phyloP scores from a whole-genome alignment of 2,329 filamentous ascomycete genomes.

The Monilinia fructigena region DNA sequence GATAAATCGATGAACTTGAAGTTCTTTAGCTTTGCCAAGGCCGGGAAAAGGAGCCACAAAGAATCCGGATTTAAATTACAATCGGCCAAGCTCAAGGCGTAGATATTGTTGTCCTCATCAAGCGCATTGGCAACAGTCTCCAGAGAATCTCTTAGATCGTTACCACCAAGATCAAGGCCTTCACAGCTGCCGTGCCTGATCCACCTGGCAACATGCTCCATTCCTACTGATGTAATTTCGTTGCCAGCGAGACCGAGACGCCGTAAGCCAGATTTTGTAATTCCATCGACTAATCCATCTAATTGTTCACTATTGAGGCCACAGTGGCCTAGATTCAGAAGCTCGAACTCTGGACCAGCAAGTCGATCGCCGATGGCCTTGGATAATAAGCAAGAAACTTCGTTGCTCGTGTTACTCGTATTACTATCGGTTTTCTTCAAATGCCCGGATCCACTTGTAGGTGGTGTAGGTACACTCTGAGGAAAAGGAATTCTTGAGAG shows the following conservation, averaged over 20 bases:
- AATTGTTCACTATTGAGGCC: conserved; percentile 70
- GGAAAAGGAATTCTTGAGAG: conserved; percentile 83
- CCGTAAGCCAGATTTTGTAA: conserved; percentile 73
- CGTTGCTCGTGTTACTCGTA: conserved; percentile 31
- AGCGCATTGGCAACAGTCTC: conserved; percentile 54
- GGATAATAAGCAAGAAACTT: conserved; percentile 64
- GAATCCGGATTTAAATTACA: conserved; percentile 75
- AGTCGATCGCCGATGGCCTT: conserved; percentile 75
- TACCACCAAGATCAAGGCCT: conserved; percentile 85
- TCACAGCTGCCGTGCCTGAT: conserved; percentile 75
- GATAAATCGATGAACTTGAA: conserved; percentile 91
- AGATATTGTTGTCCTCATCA: conserved; percentile 59
- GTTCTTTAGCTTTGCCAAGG: conserved; percentile 64
- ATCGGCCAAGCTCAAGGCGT: conserved; percentile 81
- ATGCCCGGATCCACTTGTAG: conserved; percentile 29
- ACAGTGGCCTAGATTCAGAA: conserved; percentile 81
- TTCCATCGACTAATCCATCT: conserved; percentile 73
- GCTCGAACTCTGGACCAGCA: conserved; percentile 72
- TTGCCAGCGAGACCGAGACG: conserved; percentile 84
- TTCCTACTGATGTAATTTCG: conserved; percentile 67
- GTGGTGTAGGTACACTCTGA: conserved; percentile 34
- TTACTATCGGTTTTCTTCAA: conserved; percentile 28
- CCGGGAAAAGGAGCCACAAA: conserved; percentile 72
- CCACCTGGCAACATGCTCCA: conserved; percentile 75
- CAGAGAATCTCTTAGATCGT: conserved; percentile 62